phyloP scores from a whole-genome alignment of 2,329 filamentous ascomycete genomes.

The Claviceps cyperi region DNA sequence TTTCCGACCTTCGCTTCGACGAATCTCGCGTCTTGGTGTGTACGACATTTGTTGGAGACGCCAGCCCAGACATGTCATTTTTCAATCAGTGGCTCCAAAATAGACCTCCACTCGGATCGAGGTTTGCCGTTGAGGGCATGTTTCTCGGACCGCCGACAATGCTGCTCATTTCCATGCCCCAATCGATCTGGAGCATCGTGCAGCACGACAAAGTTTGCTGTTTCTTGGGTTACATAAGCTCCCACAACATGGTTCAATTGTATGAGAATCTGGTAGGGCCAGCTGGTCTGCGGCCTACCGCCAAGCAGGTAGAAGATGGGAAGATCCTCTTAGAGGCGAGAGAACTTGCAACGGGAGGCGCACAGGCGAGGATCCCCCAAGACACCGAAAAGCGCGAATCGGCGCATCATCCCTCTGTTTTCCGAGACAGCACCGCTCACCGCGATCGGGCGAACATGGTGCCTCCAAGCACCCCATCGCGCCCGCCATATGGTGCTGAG shows the following conservation, averaged over 20 bases:
- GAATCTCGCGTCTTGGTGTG: conserved; percentile 50
- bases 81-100: conserved; percentile 54
- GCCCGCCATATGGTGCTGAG: conserved; percentile 8
- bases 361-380: conserved; percentile 15
- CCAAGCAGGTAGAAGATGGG: conserved; percentile 42
- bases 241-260: conserved; percentile 51
- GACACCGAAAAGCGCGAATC: conserved; percentile 16
- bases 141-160: conserved; percentile 53
- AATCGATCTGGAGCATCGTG: conserved; percentile 47
- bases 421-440: conserved; percentile 12
- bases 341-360: conserved; percentile 25
- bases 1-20: conserved; percentile 44
- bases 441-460: conserved; percentile 13
- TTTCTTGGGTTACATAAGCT: conserved; percentile 50
- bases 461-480: conserved; percentile 16
- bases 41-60: conserved; percentile 51
- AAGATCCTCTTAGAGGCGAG: conserved; percentile 41
- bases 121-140: conserved; percentile 52
- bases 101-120: conserved; percentile 38
- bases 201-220: conserved; percentile 54
- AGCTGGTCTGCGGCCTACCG: conserved; percentile 28
- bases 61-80: conserved; percentile 49
- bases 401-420: conserved; percentile 11
- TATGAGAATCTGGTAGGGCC: conserved; percentile 43
- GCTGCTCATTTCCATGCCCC: conserved; percentile 51